Evolutionary conservation across 2,329 filamentous ascomycete genomes (phyloP), one percentile per base, ranked within the genome.

Genomic region (Orbilia oligospora): DNA sequence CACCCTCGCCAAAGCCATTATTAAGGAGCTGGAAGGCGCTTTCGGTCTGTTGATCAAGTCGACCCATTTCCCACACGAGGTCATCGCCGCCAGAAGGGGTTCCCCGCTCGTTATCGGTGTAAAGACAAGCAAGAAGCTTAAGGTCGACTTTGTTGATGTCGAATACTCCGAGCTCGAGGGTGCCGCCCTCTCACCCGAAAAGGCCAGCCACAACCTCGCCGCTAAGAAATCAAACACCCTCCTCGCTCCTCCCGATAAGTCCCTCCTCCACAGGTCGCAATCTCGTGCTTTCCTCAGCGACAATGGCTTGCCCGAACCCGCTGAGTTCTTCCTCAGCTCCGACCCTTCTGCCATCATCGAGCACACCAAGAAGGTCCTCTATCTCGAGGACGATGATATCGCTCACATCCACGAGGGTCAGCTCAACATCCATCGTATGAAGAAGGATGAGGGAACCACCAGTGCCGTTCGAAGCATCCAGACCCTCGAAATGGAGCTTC

Each of bases 361-460:
- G 89, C 96, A 99, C 89, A 99, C 96, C 85, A 99, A 99, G 90
- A 99, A 98, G 90, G 96, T 99, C 81, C 91, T 99, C 86, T 99
- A 99, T 88, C 92, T 99, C 71, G 96, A 99, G 88, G 96, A 99
- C 85, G 96, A 99, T 85, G 96, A 99, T 84, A 98, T 99, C 88
- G 96, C 96, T 81, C 96, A 99, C 88, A 97, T 99, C 83, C 96
- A 98, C 87, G 96, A 99, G 87, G 96, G 96, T 77, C 97, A 96
- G 82, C 90, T 99, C 83, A 98, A 99, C 89, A 99, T 99, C 83
- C 96, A 99, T 89, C 93, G 96, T 84, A 89, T 98, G 82, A 94
- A 93, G 87, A 98, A 98, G 90, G 92, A 94, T 82, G 95, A 98
- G 84, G 95, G 95, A 82, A 80, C 80, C 44, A 94, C 92, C 84